Evolutionary conservation across 2,329 filamentous ascomycete genomes (phyloP).

Genomic region (Diaporthe sp.): DNA sequence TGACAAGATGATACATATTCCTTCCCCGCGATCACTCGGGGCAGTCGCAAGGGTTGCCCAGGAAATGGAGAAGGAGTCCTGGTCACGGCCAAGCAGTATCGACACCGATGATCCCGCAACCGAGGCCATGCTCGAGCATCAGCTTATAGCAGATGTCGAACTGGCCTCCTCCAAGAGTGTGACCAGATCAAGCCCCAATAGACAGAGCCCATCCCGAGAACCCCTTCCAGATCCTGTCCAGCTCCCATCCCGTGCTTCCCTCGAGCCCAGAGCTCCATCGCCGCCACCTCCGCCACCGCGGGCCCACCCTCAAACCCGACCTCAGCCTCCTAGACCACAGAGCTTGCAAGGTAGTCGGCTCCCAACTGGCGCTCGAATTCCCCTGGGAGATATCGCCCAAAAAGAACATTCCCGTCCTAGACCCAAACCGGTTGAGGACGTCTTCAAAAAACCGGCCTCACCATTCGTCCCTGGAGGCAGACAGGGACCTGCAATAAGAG

Average conservation of each 20-base stretch:
- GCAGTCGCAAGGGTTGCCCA: slow-evolving; percentile 25
- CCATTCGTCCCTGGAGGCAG: slow-evolving; percentile 3
- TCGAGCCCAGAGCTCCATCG: neutral
- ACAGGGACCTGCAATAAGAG: neutral
- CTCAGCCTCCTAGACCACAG: neutral
- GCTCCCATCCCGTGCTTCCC: neutral
- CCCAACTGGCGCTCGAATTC: neutral
- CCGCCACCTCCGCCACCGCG: neutral
- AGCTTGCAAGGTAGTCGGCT: neutral
- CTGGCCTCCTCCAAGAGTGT: slow-evolving; percentile 27
- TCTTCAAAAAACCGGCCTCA: slow-evolving; percentile 26
- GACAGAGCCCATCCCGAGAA: slow-evolving; percentile 2
- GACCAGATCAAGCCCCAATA: neutral
- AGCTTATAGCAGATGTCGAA: slow-evolving; percentile 33
- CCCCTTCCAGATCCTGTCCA: neutral
- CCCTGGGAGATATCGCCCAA: neutral
- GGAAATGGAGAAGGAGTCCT: slow-evolving; percentile 11
- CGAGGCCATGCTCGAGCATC: slow-evolving; percentile 30
- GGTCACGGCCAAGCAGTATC: slow-evolving; percentile 33
- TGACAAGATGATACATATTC: slow-evolving; percentile 15
- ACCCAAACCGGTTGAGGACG: neutral
- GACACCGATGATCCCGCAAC: slow-evolving; percentile 31
- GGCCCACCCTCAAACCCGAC: neutral
- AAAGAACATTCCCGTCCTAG: neutral
- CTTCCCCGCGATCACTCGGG: slow-evolving; percentile 4